These are phyloP conservation scores for Mallotus repandus DNA, from an alignment of 441 rosid genomes.

Conservation along the genomic window DNA sequence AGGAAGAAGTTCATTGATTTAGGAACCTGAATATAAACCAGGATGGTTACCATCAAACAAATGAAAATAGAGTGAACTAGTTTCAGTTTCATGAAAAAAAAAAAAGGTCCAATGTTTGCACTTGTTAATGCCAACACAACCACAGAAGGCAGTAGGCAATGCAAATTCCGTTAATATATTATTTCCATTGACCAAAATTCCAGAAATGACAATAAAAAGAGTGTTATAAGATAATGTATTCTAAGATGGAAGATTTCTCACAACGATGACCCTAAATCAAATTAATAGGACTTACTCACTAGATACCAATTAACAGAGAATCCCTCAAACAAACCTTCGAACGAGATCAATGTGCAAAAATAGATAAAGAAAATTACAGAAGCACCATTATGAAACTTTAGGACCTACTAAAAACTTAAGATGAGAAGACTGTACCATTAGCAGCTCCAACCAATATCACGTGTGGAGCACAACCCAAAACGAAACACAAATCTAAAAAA, in stretches of 20 bases:
- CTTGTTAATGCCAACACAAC: not conserved
- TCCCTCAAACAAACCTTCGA: not conserved
- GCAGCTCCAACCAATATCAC: not conserved
- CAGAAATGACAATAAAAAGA: not conserved
- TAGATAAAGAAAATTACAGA: not conserved
- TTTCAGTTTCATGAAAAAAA: not conserved
- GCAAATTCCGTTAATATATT: not conserved
- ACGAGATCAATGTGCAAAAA: not conserved
- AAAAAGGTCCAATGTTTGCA: not conserved
- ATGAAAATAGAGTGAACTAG: not conserved
- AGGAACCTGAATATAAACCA: slow-evolving; percentile 66
- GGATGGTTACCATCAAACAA: slow-evolving; percentile 18
- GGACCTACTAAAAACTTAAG: not conserved
- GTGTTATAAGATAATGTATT: not conserved
- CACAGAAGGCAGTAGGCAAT: not conserved
- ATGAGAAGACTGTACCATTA: not conserved
- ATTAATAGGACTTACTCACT: not conserved
- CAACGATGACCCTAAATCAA: not conserved
- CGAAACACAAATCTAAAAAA: not conserved
- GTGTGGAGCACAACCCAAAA: not conserved
- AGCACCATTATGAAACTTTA: not conserved
- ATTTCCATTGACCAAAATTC: not conserved
- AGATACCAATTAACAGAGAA: not conserved
- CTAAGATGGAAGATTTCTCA: not conserved
- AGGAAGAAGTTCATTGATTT: slow-evolving; percentile 77